Evolutionary conservation across 176 grass and related monocot species (phyloP), one percentile per base, ranked within the genome.

Genomic region (Triticum urartu): DNA sequence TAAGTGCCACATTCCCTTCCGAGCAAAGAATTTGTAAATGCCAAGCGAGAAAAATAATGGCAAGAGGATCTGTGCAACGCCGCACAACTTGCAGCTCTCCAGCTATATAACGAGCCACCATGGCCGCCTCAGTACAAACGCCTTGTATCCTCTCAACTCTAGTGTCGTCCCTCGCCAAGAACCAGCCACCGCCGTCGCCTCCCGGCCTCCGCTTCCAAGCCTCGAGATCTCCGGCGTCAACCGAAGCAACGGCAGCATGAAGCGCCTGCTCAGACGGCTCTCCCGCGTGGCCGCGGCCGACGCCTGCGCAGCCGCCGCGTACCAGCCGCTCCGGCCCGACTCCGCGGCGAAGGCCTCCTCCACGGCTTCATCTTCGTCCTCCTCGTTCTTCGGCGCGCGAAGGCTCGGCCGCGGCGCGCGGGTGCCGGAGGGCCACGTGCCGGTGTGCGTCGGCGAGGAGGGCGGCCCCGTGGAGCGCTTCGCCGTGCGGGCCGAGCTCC

Each of bases 361-460:
- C 20, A 38, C 62, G 20, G 32, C 68, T 3, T 25, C 84, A 4
- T 1, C 86, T 1, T 4, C 47, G 1, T 60, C 85, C 3, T 15
- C 39, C 2, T 2, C 82, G 14, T 60, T 62, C 61, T 61, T 76
- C 67, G 72, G 88, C 22, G 48, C 83, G 39, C 54, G 83, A 9
- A 58, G 72, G 21, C 85, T 79, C 10, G 58, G 81, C 2, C 38
- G 50, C 5, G 70, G 81, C 9, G 26, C 52, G 5, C 82, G 86
- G 3, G 84, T 87, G n/a, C 86, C 90, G 1, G 94, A 89, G 59
- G 93, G 96, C 4, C 93, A 95, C 64, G 96, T 95, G 18, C 96
- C 96, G 0, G 88, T 98, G 3, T 95, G 86, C 86, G 91, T 98
- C 15, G 96, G 96, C 52, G 95, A 98, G 77, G 95, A 93, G 36